Evolutionary conservation across 2,329 filamentous ascomycete species (phyloP).

Genomic region (Nemania bipapillata): DNA sequence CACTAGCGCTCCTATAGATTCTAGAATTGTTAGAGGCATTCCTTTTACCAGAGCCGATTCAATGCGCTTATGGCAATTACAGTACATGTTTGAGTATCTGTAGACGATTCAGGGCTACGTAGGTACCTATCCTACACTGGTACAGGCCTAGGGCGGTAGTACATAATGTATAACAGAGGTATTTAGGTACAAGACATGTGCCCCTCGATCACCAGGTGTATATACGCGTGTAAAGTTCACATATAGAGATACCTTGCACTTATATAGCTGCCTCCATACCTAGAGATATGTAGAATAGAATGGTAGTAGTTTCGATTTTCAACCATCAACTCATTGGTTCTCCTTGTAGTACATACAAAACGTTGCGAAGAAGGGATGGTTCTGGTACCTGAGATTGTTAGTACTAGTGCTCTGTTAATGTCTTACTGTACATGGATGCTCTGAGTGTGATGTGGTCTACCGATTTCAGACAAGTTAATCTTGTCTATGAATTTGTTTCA

Average conservation of each 20-base stretch:
- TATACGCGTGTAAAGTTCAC: no score
- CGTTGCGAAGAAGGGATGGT: neutral
- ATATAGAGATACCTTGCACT: neutral
- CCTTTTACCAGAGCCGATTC: neutral
- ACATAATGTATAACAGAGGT: neutral
- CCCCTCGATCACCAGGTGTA: no score
- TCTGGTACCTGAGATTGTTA: neutral
- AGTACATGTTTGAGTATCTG: neutral
- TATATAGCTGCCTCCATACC: neutral
- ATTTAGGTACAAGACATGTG: no score
- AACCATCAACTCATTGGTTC: no score
- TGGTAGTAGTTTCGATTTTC: neutral
- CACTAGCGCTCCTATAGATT: neutral
- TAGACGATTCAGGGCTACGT: neutral
- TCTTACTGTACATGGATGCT: neutral
- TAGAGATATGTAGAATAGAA: neutral
- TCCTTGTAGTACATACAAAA: neutral
- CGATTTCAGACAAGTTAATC: constrained; percentile 33
- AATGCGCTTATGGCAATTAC: neutral
- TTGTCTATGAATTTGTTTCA: constrained; percentile 29
- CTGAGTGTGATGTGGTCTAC: constrained; percentile 2
- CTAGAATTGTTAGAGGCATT: neutral
- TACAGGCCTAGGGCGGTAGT: no score
- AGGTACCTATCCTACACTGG: no score
- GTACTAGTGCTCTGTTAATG: neutral